Base-by-base conservation (phyloP, 805 yeast genomes). In the Zygosaccharomyces kombuchaensis region DNA sequence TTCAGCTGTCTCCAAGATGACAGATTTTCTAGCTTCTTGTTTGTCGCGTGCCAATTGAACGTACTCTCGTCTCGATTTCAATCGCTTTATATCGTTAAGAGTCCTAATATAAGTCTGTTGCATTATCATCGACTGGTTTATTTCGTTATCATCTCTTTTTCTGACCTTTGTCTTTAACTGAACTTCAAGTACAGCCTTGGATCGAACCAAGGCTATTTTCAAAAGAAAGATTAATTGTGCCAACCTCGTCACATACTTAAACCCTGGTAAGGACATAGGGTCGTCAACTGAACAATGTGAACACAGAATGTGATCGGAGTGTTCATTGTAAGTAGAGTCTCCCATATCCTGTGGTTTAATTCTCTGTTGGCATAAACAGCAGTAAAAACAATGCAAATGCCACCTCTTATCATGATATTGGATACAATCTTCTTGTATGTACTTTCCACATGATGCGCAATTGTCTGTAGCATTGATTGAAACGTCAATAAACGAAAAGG, bases 351-450 rank as follows among this genome's bases (percentile, higher is more conserved):
- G 62, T 0, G 61, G 51, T 4, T 62, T 60, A 5, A 80, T 67
- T 0, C 50, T 44, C 34, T 74, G 72, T 10, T 64, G 58, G 62
- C 97, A 90, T 7, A 60, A 59, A 0, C 77, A 65, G 58, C 98
- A 91, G 8, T 63, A 57, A 35, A 91, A 75, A 66, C 99, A 93
- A 23, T 75, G 69, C 10, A 72, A 47, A 62, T 93, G 99, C 97
- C 96, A 91, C 55, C 96, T 76, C 40, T 71, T 68, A 29, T 80
- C 80, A 16, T 71, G 71, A 53, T 73, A 77, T 36, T 73, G 75
- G 12, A 81, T 69, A 66, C 98, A 91, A n/a, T 76, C 75, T 54
- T 83, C 93, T 64, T 93, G 97, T 32, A 91, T 86, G 53, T 89
- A 81, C 60, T 80, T 79, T 2, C 73, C 70, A 63, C 99, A 93